These are phyloP conservation scores for Rhododendron vialii DNA, from an alignment of 148 eudicot genomes.

Conservation along the genomic window DNA sequence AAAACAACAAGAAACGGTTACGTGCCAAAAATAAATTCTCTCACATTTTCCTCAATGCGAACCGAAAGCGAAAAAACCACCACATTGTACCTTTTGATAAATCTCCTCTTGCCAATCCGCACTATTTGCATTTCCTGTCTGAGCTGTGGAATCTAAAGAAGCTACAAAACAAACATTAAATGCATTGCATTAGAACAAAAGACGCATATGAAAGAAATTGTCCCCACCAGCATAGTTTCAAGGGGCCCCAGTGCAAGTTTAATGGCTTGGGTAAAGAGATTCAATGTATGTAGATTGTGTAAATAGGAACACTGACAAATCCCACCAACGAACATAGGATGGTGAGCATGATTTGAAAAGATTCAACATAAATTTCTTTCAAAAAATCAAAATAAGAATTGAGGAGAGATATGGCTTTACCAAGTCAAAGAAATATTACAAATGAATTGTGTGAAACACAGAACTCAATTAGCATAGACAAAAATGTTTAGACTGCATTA, in stretches of 20 bases:
- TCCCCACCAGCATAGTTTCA: not conserved
- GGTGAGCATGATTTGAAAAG: not conserved
- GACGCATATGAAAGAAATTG: not conserved
- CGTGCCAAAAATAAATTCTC: not conserved
- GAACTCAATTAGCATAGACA: not conserved
- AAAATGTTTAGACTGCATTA: not conserved
- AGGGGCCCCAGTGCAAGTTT: not conserved
- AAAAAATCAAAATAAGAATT: not conserved
- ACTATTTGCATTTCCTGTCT: conserved; percentile 50
- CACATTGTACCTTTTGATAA: conserved; percentile 68
- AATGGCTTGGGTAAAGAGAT: not conserved
- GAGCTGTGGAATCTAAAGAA: conserved; percentile 81
- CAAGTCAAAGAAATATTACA: not conserved
- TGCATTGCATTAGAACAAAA: not conserved
- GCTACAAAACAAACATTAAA: conserved; percentile 34
- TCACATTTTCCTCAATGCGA: not conserved
- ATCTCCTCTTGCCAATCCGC: conserved; percentile 95
- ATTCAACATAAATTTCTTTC: not conserved
- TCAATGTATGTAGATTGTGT: not conserved
- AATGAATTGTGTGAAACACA: not conserved
- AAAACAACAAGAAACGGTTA: not conserved
- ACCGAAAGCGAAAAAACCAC: not conserved
- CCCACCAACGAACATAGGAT: not conserved
- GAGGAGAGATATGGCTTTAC: not conserved
- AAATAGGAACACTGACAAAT: not conserved